Percentiles rank a stretch among this genome's conserved stretches.
phyloP scores from a whole-genome alignment of 768 basidiomycete species.

The Tulasnella sp. region DNA sequence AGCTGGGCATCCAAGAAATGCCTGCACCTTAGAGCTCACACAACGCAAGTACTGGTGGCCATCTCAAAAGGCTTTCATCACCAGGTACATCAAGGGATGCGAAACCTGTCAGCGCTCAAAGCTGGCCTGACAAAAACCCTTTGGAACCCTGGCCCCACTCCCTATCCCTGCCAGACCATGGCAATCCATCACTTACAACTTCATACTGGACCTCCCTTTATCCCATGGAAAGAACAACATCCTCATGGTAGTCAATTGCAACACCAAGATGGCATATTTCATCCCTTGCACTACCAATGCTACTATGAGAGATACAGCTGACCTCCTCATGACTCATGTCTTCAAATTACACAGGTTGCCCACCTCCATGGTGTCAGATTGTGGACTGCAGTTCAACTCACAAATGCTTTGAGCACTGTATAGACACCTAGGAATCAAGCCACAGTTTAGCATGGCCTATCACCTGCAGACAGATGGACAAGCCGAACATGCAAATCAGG shows the following conservation, averaged over 20 bases:
- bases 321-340: too few relatives aligned
- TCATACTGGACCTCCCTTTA: conserved; percentile 21
- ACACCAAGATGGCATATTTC: too few relatives aligned
- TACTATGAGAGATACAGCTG: too few relatives aligned
- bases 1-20: too few relatives aligned
- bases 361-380: not conserved
- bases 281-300: too few relatives aligned
- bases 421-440: not conserved
- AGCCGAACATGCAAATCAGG: conserved; percentile 4
- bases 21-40: too few relatives aligned
- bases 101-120: conserved; percentile 14
- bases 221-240: conserved; percentile 16
- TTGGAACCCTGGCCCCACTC: conserved; percentile 6
- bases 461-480: too few relatives aligned
- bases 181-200: conserved; percentile 15
- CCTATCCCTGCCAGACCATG: conserved; percentile 11
- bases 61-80: not conserved
- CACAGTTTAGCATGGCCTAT: not conserved
- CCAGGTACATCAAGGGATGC: not conserved
- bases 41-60: too few relatives aligned
- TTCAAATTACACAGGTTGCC: not conserved
- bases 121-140: not conserved
- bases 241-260: conserved; percentile 11
- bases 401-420: not conserved
- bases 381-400: too few relatives aligned